Conservation (phyloP, 78 protist species). For the Pelomyxa schiedti region DNA sequence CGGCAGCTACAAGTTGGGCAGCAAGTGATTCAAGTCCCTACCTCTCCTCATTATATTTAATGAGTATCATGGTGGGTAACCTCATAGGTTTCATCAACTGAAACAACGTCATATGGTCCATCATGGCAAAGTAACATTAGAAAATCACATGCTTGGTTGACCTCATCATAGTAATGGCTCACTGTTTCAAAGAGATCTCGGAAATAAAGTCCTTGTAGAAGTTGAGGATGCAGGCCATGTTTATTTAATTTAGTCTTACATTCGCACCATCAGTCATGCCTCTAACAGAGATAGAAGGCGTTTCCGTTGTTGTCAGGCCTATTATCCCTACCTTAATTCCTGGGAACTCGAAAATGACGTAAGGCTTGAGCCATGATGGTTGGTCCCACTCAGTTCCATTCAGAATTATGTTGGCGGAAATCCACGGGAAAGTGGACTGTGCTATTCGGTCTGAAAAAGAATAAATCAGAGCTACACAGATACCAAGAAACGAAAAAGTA, state of each 20-base stretch:
- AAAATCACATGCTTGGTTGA: not conserved
- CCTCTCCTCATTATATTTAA: too few relatives aligned
- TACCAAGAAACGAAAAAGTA: too few relatives aligned
- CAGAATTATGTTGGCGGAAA: not conserved
- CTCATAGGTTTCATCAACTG: too few relatives aligned
- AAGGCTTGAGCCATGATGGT: not conserved
- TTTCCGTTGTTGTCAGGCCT: not conserved
- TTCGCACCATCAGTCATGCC: too few relatives aligned
- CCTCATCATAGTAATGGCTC: not conserved
- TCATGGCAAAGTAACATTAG: not conserved
- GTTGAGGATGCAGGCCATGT: not conserved
- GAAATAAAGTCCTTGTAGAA: too few relatives aligned
- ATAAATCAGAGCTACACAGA: too few relatives aligned
- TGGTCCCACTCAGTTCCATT: not conserved
- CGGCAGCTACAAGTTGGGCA: too few relatives aligned
- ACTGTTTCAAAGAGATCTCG: not conserved
- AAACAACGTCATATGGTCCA: too few relatives aligned
- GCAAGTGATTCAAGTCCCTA: too few relatives aligned
- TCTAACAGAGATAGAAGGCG: not conserved
- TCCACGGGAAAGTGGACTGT: not conserved
- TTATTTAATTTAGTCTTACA: too few relatives aligned
- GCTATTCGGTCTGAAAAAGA: not conserved
- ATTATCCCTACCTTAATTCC: not conserved
- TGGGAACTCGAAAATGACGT: not conserved
- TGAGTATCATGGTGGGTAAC: too few relatives aligned